Percentiles rank a stretch among this genome's conserved stretches.
These are phyloP conservation scores for Ustulina deusta DNA, from an alignment of 2,329 filamentous ascomycete genomes.

Conservation along the genomic window DNA sequence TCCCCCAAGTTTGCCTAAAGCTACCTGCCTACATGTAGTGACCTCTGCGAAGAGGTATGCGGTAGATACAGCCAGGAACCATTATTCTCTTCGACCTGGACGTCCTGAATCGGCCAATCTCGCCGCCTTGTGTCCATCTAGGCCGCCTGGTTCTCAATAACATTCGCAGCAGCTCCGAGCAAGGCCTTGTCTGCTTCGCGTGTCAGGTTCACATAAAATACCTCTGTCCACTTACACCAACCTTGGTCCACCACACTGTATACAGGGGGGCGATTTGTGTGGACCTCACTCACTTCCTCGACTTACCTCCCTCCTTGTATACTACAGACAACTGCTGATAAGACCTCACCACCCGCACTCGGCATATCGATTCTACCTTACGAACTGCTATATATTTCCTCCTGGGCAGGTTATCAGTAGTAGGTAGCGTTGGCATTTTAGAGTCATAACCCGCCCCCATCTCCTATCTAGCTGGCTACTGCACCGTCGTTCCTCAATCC, in stretches of 20 bases:
- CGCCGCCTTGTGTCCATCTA: background rate
- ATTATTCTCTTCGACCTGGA: no score
- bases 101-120: no score
- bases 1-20: no score
- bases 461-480: conserved; percentile 1
- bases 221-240: background rate
- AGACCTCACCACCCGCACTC: background rate
- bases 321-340: no score
- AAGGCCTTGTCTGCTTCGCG: background rate
- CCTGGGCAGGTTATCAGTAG: background rate
- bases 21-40: no score
- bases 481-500: background rate
- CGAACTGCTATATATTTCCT: background rate
- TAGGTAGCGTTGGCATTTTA: background rate
- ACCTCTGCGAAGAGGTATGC: no score
- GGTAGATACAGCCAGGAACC: no score
- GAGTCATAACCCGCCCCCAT: background rate
- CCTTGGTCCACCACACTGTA: background rate
- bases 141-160: background rate
- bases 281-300: background rate
- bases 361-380: background rate
- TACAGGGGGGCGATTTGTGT: background rate
- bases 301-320: no score
- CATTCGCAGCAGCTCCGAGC: background rate
- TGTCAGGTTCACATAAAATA: background rate